Percentiles rank a stretch among this genome's conserved stretches.
These are phyloP conservation scores for Cinnamomum chago DNA, from an alignment of 164 flowering plant species.

Conservation along the genomic window DNA sequence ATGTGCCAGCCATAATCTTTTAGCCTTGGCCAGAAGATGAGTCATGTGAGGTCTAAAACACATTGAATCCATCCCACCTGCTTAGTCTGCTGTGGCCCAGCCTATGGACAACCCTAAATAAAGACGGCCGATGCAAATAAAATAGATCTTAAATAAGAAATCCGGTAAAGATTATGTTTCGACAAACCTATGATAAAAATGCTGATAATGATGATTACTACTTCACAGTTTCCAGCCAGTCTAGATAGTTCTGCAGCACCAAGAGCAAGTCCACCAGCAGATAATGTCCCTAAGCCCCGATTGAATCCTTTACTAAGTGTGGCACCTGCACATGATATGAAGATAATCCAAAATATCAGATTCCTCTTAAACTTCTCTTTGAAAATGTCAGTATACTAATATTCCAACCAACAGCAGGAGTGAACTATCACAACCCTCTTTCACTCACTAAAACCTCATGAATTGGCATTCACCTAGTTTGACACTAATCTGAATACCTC, in stretches of 20 bases:
- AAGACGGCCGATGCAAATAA: neutral
- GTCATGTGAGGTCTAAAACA: neutral
- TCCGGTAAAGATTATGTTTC: neutral
- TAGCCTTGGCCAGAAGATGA: neutral
- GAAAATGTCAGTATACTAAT: neutral
- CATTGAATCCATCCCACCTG: neutral
- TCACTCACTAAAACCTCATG: too few relatives aligned
- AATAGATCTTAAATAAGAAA: neutral
- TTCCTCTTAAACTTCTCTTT: neutral
- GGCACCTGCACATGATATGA: constrained; percentile 45
- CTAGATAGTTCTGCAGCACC: constrained; percentile 51
- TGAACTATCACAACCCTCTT: neutral
- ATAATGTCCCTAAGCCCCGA: constrained; percentile 77
- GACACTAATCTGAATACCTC: neutral
- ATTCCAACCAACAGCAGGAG: neutral
- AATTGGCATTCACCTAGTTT: neutral
- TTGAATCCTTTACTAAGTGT: constrained; percentile 80
- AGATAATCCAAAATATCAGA: neutral
- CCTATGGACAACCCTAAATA: too few relatives aligned
- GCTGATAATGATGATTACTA: constrained; percentile 43
- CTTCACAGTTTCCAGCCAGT: constrained; percentile 43
- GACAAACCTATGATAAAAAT: constrained; percentile 61
- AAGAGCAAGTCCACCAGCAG: constrained; percentile 79
- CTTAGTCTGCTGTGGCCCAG: too few relatives aligned
- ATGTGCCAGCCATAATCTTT: neutral